Evolutionary conservation across 495 filamentous ascomycete genomes (phyloP).

Genomic region (Penicillium dipodomyicola): DNA sequence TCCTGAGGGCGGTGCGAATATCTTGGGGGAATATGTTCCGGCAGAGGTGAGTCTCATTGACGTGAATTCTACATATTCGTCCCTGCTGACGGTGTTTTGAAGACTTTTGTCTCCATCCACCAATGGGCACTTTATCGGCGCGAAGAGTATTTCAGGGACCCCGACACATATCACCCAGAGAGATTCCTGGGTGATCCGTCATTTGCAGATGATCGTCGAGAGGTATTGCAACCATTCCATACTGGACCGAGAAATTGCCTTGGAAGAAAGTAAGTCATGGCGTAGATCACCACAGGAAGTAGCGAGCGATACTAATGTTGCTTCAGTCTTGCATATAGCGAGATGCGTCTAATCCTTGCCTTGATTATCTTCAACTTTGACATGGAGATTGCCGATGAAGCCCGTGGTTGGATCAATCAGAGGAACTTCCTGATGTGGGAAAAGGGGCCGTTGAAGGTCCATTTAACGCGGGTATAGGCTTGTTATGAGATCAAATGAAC

Average conservation of each 20-base stretch:
- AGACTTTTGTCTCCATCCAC: constrained; percentile 51
- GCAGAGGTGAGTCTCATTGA: constrained; percentile 25
- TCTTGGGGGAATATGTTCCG: constrained; percentile 47
- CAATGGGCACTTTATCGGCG: constrained; percentile 49
- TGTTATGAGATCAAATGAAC: not conserved
- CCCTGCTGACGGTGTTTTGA: constrained; percentile 7
- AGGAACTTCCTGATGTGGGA: constrained; percentile 35
- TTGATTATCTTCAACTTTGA: constrained; percentile 44
- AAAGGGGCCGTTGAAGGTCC: constrained; percentile 31
- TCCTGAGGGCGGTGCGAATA: constrained; percentile 43
- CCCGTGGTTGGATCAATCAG: constrained; percentile 36
- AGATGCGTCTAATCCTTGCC: constrained; percentile 41
- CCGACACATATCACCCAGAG: constrained; percentile 50
- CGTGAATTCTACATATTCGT: not conserved
- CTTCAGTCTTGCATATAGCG: constrained; percentile 40
- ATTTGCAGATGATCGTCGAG: constrained; percentile 44
- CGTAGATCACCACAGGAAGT: not conserved
- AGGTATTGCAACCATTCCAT: constrained; percentile 54
- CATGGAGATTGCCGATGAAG: constrained; percentile 31
- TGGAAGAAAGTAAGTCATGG: constrained; percentile 51
- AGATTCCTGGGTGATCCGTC: constrained; percentile 40
- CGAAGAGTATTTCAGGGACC: constrained; percentile 43
- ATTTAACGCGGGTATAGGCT: constrained; percentile 18
- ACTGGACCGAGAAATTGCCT: constrained; percentile 59
- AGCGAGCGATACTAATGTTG: not conserved